Percentiles rank a stretch among this genome's conserved stretches.
Evolutionary conservation across 148 eudicot species (phyloP).

Genomic region (Silene uniflora): DNA sequence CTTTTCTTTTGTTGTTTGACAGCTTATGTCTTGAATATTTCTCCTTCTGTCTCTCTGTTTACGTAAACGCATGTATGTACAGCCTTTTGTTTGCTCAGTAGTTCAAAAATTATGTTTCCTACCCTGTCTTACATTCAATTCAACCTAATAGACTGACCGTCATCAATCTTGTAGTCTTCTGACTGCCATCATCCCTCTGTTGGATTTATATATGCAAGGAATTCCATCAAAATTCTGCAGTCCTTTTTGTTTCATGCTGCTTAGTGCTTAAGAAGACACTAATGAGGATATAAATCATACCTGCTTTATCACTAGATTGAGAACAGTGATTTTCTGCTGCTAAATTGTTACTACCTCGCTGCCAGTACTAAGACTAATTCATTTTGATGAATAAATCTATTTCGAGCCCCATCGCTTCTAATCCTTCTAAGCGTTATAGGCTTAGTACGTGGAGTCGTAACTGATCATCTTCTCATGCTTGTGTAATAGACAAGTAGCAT

Average conservation of each 20-base stretch:
- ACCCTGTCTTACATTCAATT: background rate
- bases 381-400: background rate
- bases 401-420: background rate
- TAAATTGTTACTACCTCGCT: background rate
- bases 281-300: background rate
- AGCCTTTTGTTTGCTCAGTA: background rate
- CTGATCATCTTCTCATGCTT: background rate
- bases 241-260: background rate
- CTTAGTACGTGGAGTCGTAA: background rate
- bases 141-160: background rate
- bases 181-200: background rate
- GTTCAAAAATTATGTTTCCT: background rate
- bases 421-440: background rate
- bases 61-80: background rate
- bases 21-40: background rate
- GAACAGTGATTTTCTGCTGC: background rate
- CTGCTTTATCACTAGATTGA: background rate
- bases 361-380: background rate
- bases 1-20: background rate
- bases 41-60: background rate
- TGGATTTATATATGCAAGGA: background rate
- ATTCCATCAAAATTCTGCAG: background rate
- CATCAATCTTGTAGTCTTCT: conserved; percentile 2
- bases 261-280: conserved; percentile 1
- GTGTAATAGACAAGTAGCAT: background rate